A percentile compares a stretch with the other conserved stretches of the same genome.
Conservation (phyloP, 176 grass and related monocot genomes). For the Otatea glauca region DNA sequence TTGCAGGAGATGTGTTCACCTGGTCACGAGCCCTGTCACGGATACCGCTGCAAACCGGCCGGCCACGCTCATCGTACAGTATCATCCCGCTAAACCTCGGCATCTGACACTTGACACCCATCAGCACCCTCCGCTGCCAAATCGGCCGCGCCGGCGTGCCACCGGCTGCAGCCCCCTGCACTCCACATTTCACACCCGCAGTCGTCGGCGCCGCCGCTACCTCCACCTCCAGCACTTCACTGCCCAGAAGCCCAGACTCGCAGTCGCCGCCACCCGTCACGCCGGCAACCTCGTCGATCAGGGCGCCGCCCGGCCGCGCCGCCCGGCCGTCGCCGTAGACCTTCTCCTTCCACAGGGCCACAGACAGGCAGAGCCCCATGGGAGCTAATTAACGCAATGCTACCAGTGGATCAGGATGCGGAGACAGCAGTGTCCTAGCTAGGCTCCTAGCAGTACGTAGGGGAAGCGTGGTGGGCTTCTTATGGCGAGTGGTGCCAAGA, state of each 20-base stretch:
- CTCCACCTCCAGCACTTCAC: not conserved
- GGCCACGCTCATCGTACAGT: constrained; percentile 54
- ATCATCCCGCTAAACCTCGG: constrained; percentile 58
- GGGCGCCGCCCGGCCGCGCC: not conserved
- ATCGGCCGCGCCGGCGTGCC: constrained; percentile 49
- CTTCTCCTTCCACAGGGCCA: constrained; percentile 52
- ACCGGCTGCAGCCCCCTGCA: not conserved
- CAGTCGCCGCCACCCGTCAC: not conserved
- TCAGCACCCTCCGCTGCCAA: constrained; percentile 56
- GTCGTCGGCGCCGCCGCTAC: not conserved
- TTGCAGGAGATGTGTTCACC: constrained; percentile 23
- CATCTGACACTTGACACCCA: constrained; percentile 54
- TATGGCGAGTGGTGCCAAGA: constrained; percentile 35
- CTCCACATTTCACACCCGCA: not conserved
- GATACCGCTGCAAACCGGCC: constrained; percentile 43
- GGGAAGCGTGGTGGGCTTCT: constrained; percentile 12
- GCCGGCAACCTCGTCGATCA: not conserved
- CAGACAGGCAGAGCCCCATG: constrained; percentile 54
- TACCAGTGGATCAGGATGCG: constrained; percentile 3
- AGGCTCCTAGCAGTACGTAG: not conserved
- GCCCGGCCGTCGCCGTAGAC: constrained; percentile 5
- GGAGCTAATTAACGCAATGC: not conserved
- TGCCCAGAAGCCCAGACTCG: not conserved
- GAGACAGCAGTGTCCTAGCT: not conserved
- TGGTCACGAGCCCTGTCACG: constrained; percentile 43